Evolutionary conservation across 306 rosid species (phyloP), one percentile per base, ranked within the genome.

Genomic region (Vigna trinervia): DNA sequence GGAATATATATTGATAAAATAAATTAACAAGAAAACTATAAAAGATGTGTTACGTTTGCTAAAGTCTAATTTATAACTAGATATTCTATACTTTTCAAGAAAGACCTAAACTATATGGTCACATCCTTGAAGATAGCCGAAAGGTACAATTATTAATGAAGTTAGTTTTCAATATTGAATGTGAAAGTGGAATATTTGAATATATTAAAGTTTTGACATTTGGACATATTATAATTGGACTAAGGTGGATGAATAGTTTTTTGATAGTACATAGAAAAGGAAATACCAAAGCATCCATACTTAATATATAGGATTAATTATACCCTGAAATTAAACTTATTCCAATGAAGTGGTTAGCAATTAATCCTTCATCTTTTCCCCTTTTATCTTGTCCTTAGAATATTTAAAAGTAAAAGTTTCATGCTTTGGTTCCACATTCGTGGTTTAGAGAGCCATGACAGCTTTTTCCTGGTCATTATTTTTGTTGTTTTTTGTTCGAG

Each of bases 151-250:
- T 53, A 32, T 32, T 3, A 5, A 36, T 71, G 20, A 34, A 17
- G 15, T 8, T 30, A 54, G 5, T 22, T 22, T 57, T 20, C 4
- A 10, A 20, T n/a, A 8, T 7, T 22, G n/a, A 41, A 39, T 39
- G 7, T n/a, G 57, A 57, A 57, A 57, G 6, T 41, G 41, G 11
- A 38, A 20, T 73, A 73, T 41, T 56, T 32, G 23, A 73, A 73
- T 5, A 73, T 5, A 14, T 13, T 41, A 56, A 57, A 28, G 66
- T 52, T 56, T 71, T 53, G 76, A 71, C 38, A 54, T 71, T 54
- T 71, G 76, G 12, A 53, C 65, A 52, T 36, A 36, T 36, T 34
- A 4, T n/a, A 50, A 50, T 60, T n/a, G 30, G 34, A 17, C 1
- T 1, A 8, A 20, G 4, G 14, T 26, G 23, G 8, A n/a, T 50